phyloP scores from a whole-genome alignment of 192 early-diverging fungal species.

The Allomyces macrogynus region DNA sequence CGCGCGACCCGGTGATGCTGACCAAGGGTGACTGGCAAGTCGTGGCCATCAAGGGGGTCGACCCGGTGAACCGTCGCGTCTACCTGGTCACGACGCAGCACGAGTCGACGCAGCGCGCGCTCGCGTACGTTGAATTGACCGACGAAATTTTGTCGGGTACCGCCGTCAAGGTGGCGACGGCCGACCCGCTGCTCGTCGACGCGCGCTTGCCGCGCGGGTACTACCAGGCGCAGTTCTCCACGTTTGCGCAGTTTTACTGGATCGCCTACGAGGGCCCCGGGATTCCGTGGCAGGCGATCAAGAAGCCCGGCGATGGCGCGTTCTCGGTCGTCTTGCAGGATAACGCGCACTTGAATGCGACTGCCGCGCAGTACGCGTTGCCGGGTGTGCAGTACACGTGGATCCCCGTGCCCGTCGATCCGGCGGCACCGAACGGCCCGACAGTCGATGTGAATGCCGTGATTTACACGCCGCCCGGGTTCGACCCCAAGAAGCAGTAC shows the following conservation, averaged over 20 bases:
- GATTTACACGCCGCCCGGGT: slow-evolving; percentile 57
- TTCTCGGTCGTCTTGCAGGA: slow-evolving; percentile 35
- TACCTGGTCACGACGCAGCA: slow-evolving; percentile 20
- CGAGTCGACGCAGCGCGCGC: not conserved
- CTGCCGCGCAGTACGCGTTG: slow-evolving; percentile 31
- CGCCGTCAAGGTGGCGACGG: too few species aligned
- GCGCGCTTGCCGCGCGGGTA: slow-evolving; percentile 16
- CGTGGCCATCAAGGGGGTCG: slow-evolving; percentile 4
- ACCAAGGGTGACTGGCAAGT: slow-evolving; percentile 57
- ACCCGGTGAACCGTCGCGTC: slow-evolving; percentile 14
- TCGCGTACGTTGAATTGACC: not conserved
- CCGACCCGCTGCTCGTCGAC: not conserved
- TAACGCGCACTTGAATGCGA: slow-evolving; percentile 24
- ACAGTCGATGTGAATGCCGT: slow-evolving; percentile 48
- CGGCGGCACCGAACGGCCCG: not conserved
- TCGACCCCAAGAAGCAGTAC: slow-evolving; percentile 51
- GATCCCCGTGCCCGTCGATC: slow-evolving; percentile 9
- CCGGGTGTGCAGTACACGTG: slow-evolving; percentile 27
- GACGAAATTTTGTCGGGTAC: not conserved
- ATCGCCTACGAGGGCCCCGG: slow-evolving; percentile 67
- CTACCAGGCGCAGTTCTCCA: slow-evolving; percentile 54
- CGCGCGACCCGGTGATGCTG: slow-evolving; percentile 27
- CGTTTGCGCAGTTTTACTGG: slow-evolving; percentile 45
- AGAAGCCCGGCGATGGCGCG: slow-evolving; percentile 22
- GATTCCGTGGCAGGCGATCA: slow-evolving; percentile 53